Conservation (phyloP, 371 early-diverging fungal genomes). For the Thermomucor indicae-seudaticae region DNA sequence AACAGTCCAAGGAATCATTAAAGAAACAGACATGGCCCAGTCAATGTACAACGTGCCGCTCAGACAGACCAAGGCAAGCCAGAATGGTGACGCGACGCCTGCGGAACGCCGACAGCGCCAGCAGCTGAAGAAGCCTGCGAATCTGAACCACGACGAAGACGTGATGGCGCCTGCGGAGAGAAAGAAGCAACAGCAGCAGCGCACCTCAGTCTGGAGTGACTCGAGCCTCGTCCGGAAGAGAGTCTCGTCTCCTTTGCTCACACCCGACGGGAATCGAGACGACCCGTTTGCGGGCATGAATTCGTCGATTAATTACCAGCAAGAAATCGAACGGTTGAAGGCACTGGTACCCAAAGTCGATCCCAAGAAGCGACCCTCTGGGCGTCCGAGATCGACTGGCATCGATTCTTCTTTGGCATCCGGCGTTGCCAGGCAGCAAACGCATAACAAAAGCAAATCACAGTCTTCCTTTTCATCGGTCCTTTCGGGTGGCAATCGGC, state of each 20-base stretch:
- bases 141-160: too few species aligned
- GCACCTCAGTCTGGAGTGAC: neutral
- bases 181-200: too few species aligned
- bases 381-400: constrained; percentile 1
- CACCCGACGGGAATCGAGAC: constrained; percentile 6
- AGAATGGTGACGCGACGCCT: too few species aligned
- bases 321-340: constrained; percentile 44
- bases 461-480: neutral
- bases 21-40: too few species aligned
- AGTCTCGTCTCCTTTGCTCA: constrained; percentile 6
- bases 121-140: too few species aligned
- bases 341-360: constrained; percentile 37
- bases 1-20: too few species aligned
- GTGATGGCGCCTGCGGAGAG: too few species aligned
- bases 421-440: neutral
- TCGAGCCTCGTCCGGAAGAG: neutral
- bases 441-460: neutral
- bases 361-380: constrained; percentile 7
- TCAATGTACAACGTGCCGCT: too few species aligned
- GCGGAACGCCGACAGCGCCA: too few species aligned
- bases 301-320: constrained; percentile 34
- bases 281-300: constrained; percentile 50
- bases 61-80: too few species aligned
- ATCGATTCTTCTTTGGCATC: constrained; percentile 33
- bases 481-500: neutral